Evolutionary conservation across 345 rosid genomes (phyloP), one percentile per base, ranked within the genome.

Genomic region (Aquilaria malaccensis): DNA sequence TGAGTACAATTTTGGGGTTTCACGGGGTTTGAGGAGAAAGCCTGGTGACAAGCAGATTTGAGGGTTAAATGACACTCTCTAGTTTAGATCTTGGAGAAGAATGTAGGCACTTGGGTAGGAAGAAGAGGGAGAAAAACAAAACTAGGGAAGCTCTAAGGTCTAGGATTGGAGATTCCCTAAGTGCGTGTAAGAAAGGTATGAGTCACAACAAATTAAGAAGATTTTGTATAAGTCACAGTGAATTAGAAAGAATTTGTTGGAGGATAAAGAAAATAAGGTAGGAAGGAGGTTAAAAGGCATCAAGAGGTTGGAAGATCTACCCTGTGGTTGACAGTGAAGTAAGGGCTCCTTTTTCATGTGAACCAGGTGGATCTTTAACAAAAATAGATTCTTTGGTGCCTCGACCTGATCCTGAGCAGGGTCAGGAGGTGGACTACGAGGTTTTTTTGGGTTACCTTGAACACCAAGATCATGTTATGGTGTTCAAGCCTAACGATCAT

Each of bases 401-500:
- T 37, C 43, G 7, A 3, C 43, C 6, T 37, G 7, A 37, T 2
- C 43, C 43, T 37, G 7, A 45, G 51, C 14, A 56, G 41, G 49
- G 33, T 31, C 50, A 37, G 7, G 43, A 37, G 5, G 6, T 66
- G 33, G 83, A 80, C 61, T 75, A 77, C 59, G 41, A 10, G 9
- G 50, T 30, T 6, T 52, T 66, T 70, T 5, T 73, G 41, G 56
- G 52, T 51, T 64, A 10, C 67, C 10, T 67, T 30, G 69, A 41
- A 56, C 60, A 48, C 2, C 69, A 71, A 45, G 66, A 74, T 49
- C 50, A 51, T 2, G 30, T 30, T 47, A 3, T 54, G 10, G 64
- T 63, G 50, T 43, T 59, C 13, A 53, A 22, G 5, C 45, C 74
- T 71, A 63, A 65, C 54, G 64, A n/a, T 67, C 76, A 64, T 50